These are phyloP conservation scores for Geosmithia flava DNA, from an alignment of 2,329 filamentous ascomycete species.

Conservation along the genomic window DNA sequence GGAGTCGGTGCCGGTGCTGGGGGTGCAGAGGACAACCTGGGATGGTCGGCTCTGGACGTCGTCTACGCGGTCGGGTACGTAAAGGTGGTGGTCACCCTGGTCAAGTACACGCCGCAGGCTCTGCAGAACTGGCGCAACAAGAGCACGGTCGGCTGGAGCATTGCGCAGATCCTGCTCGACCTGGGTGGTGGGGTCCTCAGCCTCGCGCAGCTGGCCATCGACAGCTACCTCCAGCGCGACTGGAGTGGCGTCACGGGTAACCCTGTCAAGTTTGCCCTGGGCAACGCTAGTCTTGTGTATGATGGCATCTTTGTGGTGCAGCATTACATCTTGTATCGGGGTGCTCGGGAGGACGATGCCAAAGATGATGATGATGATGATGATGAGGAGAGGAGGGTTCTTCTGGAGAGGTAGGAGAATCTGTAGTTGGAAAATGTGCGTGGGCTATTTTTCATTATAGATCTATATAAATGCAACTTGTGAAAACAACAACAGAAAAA, in stretches of 20 bases:
- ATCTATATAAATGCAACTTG: not conserved
- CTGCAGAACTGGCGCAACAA: conserved; percentile 72
- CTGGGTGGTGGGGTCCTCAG: conserved; percentile 72
- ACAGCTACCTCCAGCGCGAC: conserved; percentile 72
- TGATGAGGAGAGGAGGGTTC: not conserved
- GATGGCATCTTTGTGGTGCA: conserved; percentile 79
- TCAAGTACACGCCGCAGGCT: conserved; percentile 89
- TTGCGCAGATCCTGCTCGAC: conserved; percentile 73
- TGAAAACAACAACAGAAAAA: not conserved
- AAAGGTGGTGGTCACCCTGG: conserved; percentile 75
- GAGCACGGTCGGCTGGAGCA: conserved; percentile 82
- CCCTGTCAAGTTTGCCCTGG: conserved; percentile 77
- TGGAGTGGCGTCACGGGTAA: conserved; percentile 90
- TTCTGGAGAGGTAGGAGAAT: not conserved
- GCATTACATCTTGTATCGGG: conserved; percentile 69
- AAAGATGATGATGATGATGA: conserved; percentile 14
- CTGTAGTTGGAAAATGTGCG: not conserved
- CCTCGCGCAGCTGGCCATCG: conserved; percentile 68
- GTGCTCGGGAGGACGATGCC: conserved; percentile 6
- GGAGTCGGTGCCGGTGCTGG: not conserved
- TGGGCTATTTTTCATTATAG: not conserved
- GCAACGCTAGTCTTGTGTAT: conserved; percentile 77
- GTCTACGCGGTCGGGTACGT: conserved; percentile 68
- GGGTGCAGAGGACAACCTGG: conserved; percentile 22
- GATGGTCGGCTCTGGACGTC: conserved; percentile 52